Evolutionary conservation across 1,139 yeast species (phyloP), one percentile per base, ranked within the genome.

Genomic region (Diutina rugosa): DNA sequence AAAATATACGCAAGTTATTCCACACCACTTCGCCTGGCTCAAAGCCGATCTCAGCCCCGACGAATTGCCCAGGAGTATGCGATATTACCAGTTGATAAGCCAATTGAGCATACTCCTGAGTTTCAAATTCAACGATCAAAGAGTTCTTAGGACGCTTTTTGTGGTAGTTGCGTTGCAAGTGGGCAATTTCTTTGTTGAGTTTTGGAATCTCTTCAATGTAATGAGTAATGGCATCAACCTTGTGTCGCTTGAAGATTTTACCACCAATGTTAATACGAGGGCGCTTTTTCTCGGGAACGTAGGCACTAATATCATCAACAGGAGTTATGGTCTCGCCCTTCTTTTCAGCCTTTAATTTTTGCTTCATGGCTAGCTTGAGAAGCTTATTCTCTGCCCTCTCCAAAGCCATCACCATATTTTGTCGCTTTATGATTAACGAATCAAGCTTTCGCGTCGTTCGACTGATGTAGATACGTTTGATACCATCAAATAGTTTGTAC

Each of bases 41-140:
- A 56, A 75, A 59, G 51, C 90, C 90, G 58, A 81, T 79, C 61
- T 74, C 75, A 53, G 87, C 77, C 45, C 88, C 89, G 28, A 79
- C 70, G 72, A 83, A 74, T 61, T 80, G 82, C 56, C 87, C 73
- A 4, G 90, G 88, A 18, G 72, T 70, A 65, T 86, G 86, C 69
- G 81, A 85, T 12, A 90, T 82, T 57, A 82, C 73, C 32, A 88
- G 81, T 71, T 91, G 98, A 67, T 77, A 83, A n/a, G 97, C 98
- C 62, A 85, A 76, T 71, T 91, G 97, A 48, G 95, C 89, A 64
- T 89, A 89, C 65, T 86, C 84, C 70, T 90, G 97, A 58, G 90
- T 81, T 57, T 87, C 83, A 69, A 93, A 93, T 67, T 88, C 93
- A 56, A 91, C 78, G 67, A 93, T 90, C 21, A 87, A 96, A 46